Evolutionary conservation across 805 yeast species (phyloP).

Genomic region (Hanseniaspora guilliermondii): DNA sequence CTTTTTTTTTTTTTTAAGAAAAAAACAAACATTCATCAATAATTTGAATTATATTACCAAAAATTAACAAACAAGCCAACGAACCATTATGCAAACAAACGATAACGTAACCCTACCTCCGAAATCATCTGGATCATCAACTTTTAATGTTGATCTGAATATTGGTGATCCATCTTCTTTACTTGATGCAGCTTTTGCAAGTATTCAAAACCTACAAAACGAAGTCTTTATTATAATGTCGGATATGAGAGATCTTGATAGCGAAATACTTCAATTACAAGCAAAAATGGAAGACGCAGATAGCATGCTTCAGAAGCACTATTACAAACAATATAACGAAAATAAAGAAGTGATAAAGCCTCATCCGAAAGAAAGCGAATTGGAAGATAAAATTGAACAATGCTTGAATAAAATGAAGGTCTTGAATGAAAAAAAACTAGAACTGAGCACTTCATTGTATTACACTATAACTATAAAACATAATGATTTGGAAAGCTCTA

Average conservation of each 20-base stretch:
- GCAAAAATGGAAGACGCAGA: conserved; percentile 12
- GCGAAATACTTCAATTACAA: conserved; percentile 14
- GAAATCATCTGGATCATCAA: not conserved
- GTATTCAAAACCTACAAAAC: conserved; percentile 71
- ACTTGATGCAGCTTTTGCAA: conserved; percentile 58
- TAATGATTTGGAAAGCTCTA: conserved; percentile 10
- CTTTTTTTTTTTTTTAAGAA: not conserved
- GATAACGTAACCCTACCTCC: not conserved
- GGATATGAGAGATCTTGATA: conserved; percentile 63
- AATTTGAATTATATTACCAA: not conserved
- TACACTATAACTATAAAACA: conserved; percentile 11
- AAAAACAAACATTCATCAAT: no score
- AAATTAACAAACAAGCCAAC: not conserved
- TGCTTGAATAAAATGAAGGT: not conserved
- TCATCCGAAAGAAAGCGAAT: conserved; percentile 9
- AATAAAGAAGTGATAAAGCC: conserved; percentile 8
- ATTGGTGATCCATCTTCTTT: conserved; percentile 83
- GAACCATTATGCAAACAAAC: not conserved
- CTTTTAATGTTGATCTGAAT: conserved; percentile 1
- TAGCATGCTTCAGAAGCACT: conserved; percentile 7
- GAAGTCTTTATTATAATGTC: conserved; percentile 71
- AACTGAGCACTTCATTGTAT: conserved; percentile 11
- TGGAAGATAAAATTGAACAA: conserved; percentile 8
- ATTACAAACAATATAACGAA: conserved; percentile 12
- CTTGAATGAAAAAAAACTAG: not conserved